These are phyloP conservation scores for Angomonas ambiguus DNA, from an alignment of 208 protist genomes.

Conservation along the genomic window DNA sequence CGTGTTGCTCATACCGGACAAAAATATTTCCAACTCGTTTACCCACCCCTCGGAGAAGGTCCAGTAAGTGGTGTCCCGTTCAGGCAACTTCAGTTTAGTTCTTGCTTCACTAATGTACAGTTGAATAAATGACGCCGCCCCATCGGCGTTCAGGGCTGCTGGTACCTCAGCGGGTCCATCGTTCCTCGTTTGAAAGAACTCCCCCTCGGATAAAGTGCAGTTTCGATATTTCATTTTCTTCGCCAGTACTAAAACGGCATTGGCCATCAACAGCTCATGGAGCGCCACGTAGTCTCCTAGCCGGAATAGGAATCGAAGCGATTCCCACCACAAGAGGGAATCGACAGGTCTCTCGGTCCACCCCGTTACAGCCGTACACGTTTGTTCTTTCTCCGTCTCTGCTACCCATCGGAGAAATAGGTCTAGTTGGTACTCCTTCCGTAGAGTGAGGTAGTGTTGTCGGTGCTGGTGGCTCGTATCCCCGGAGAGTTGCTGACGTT, in stretches of 20 bases:
- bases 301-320: not conserved
- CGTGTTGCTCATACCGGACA: not conserved
- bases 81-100: not conserved
- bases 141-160: conserved; percentile 30
- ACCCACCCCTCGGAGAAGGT: conserved; percentile 24
- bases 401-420: not conserved
- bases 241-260: conserved; percentile 56
- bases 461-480: not conserved
- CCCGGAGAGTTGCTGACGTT: not conserved
- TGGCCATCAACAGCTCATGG: conserved; percentile 55
- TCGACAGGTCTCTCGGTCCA: not conserved
- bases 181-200: not conserved
- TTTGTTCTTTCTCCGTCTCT: not conserved
- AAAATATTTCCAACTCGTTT: not conserved
- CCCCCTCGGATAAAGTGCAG: conserved; percentile 12
- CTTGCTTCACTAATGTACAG: conserved; percentile 27
- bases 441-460: not conserved
- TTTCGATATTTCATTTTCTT: conserved; percentile 38
- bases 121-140: conserved; percentile 33
- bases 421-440: not conserved
- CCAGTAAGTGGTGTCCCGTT: conserved; percentile 12
- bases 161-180: conserved; percentile 13
- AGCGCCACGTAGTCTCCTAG: not conserved
- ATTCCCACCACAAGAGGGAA: not conserved
- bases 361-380: not conserved